phyloP scores from a whole-genome alignment of 495 filamentous ascomycete genomes.

The Penicillium verhagenii region DNA sequence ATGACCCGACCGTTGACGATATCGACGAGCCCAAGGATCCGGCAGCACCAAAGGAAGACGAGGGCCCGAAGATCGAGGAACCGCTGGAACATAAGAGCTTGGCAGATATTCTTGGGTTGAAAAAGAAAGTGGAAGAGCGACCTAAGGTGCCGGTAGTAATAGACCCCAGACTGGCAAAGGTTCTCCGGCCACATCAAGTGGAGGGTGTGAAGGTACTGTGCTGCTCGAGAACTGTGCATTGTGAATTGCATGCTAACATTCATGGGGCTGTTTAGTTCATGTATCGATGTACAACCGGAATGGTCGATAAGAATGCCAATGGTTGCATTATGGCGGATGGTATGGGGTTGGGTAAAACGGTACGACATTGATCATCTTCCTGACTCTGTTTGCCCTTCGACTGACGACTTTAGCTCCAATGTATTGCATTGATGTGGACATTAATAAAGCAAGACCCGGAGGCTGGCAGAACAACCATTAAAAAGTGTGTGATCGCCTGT shows the following conservation, averaged over 20 bases:
- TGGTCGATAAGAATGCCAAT: constrained; percentile 91
- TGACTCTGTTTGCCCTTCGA: constrained; percentile 35
- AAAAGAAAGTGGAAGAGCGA: constrained; percentile 76
- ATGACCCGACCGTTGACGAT: constrained; percentile 93
- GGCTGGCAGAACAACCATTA: constrained; percentile 87
- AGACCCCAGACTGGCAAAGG: constrained; percentile 86
- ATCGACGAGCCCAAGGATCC: constrained; percentile 57
- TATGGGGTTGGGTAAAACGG: constrained; percentile 96
- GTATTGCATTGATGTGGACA: constrained; percentile 89
- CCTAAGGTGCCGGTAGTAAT: constrained; percentile 96
- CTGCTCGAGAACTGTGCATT: background rate
- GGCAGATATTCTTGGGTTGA: constrained; percentile 92
- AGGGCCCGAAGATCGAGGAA: constrained; percentile 63
- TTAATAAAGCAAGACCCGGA: constrained; percentile 93
- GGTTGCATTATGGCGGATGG: constrained; percentile 99
- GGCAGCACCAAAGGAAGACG: constrained; percentile 51
- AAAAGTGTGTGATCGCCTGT: constrained; percentile 98
- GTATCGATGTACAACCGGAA: constrained; percentile 87
- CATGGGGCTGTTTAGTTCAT: constrained; percentile 59
- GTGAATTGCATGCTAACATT: constrained; percentile 1
- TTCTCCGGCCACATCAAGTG: constrained; percentile 93
- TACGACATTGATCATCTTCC: constrained; percentile 33
- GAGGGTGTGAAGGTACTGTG: constrained; percentile 80
- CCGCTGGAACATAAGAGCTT: constrained; percentile 90
- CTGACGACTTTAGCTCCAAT: constrained; percentile 54